Percentiles rank a stretch among this genome's conserved stretches.
These are phyloP conservation scores for Aureobasidium zeae DNA, from an alignment of 2,329 filamentous ascomycete genomes.

Conservation along the genomic window DNA sequence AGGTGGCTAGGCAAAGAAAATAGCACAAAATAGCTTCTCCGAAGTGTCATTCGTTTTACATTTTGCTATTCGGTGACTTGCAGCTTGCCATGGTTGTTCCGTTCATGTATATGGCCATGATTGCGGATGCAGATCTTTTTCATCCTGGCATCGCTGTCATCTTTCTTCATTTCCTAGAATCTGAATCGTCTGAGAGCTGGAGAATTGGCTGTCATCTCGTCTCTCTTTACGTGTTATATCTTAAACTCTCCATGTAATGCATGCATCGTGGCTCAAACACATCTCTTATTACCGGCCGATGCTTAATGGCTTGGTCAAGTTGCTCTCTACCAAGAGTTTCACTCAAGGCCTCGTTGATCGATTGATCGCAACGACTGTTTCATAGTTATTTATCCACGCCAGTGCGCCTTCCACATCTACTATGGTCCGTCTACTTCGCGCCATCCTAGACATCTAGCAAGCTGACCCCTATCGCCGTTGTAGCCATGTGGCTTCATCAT, in stretches of 20 bases:
- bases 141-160: conserved; percentile 43
- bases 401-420: conserved; percentile 38
- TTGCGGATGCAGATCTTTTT: conserved; percentile 45
- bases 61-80: conserved; percentile 7
- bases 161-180: conserved; percentile 45
- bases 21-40: too few relatives aligned
- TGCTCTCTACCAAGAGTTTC: conserved; percentile 49
- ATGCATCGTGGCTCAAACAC: conserved; percentile 37
- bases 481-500: conserved; percentile 48
- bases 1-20: too few relatives aligned
- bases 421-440: conserved; percentile 45
- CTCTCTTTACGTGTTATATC: conserved; percentile 50
- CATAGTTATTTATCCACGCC: neutral
- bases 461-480: conserved; percentile 43
- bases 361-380: conserved; percentile 18
- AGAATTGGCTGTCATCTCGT: conserved; percentile 44
- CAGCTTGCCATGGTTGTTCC: conserved; percentile 30
- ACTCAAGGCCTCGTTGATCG: conserved; percentile 46
- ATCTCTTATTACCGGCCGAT: conserved; percentile 45
- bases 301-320: conserved; percentile 49
- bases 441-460: conserved; percentile 36
- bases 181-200: conserved; percentile 45
- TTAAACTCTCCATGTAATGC: conserved; percentile 45
- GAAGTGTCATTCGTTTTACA: conserved; percentile 18
- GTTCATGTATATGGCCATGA: conserved; percentile 41